These are phyloP conservation scores for Macrotyloma uniflorum DNA, from an alignment of 306 rosid species.

Conservation along the genomic window DNA sequence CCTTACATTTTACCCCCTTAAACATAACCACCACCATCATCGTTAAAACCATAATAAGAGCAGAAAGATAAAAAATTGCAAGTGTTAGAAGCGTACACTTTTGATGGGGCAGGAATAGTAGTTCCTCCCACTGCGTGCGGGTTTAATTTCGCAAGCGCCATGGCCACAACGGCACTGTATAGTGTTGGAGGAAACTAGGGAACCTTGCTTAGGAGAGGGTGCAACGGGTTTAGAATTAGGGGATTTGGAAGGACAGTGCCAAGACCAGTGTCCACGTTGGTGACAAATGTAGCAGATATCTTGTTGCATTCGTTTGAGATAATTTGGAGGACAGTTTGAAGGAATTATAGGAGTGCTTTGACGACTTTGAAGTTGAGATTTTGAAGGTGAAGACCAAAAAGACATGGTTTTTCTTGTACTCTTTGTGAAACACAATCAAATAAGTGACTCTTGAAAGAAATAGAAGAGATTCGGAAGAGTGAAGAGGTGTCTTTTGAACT, in stretches of 20 bases:
- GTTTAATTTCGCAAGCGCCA: neutral
- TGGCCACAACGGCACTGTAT: neutral
- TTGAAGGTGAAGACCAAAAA: neutral
- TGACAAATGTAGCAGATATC: neutral
- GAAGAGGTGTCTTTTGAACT: too few species aligned
- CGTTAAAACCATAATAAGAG: neutral
- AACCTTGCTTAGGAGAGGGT: neutral
- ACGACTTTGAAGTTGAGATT: too few species aligned
- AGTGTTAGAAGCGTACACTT: constrained; percentile 35
- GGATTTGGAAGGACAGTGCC: neutral
- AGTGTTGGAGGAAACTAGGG: neutral
- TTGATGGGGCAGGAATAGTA: constrained; percentile 53
- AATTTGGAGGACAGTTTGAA: neutral
- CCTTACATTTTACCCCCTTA: constrained; percentile 40
- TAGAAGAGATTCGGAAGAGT: too few species aligned
- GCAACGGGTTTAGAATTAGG: neutral
- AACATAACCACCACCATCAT: neutral
- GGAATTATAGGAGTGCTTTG: neutral
- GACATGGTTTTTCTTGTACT: neutral
- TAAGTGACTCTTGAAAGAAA: neutral
- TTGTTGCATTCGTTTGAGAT: neutral
- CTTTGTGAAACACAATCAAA: too few species aligned
- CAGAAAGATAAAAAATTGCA: neutral
- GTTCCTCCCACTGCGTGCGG: neutral
- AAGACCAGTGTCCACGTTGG: neutral